phyloP scores from a whole-genome alignment of 768 basidiomycete species.

The Russula griseocarnosa region DNA sequence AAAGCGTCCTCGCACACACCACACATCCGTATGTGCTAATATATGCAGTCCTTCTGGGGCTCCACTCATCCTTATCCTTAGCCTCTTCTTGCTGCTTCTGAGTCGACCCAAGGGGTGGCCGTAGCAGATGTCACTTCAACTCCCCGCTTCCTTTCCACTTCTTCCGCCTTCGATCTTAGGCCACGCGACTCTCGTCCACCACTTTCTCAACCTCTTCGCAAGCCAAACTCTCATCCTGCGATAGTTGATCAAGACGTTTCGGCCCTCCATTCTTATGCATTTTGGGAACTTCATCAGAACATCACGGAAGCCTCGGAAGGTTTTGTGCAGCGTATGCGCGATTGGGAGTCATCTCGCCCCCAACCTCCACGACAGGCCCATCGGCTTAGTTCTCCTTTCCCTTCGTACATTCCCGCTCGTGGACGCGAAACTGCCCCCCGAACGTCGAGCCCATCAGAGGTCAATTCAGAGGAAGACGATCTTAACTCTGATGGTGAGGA shows the following conservation, averaged over 20 bases:
- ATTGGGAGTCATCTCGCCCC: slow-evolving; percentile 56
- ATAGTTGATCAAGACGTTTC: slow-evolving; percentile 35
- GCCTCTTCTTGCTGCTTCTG: slow-evolving; percentile 10
- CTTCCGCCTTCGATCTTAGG: slow-evolving; percentile 36
- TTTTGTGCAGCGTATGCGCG: slow-evolving; percentile 67
- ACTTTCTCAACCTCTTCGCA: slow-evolving; percentile 6
- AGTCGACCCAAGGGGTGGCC: slow-evolving; percentile 9
- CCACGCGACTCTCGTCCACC: slow-evolving; percentile 18
- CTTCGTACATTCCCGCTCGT: slow-evolving; percentile 7
- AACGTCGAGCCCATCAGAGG: slow-evolving; percentile 26
- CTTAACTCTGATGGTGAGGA: slow-evolving; percentile 38
- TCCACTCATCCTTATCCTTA: slow-evolving; percentile 1
- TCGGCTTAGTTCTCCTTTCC: slow-evolving; percentile 36
- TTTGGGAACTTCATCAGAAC: slow-evolving; percentile 59
- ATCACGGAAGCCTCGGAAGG: slow-evolving; percentile 63
- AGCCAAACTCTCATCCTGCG: slow-evolving; percentile 10
- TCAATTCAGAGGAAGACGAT: slow-evolving; percentile 27
- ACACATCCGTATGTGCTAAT: slow-evolving; percentile 43
- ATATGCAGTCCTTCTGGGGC: slow-evolving; percentile 1
- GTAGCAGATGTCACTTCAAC: slow-evolving; percentile 10
- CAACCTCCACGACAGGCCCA: slow-evolving; percentile 36
- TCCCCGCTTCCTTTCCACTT: slow-evolving; percentile 31
- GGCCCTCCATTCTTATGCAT: slow-evolving; percentile 57
- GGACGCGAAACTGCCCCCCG: slow-evolving; percentile 20
- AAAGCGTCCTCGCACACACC: slow-evolving; percentile 48